These are phyloP conservation scores for Teratosphaeria epicoccoides DNA, from an alignment of 2,329 filamentous ascomycete genomes.

Conservation along the genomic window DNA sequence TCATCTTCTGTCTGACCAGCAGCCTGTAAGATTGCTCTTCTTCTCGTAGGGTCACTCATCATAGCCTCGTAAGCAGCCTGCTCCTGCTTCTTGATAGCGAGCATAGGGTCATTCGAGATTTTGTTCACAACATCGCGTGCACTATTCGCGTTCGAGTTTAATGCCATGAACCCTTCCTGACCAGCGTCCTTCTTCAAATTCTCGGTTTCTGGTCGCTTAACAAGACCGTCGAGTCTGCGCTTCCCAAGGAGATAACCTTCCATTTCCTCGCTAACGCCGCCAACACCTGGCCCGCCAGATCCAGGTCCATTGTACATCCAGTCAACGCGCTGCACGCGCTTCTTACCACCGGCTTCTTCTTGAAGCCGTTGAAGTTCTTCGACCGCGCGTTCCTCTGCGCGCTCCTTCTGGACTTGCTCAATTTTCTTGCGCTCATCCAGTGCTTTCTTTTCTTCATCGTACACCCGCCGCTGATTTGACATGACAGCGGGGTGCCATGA, in stretches of 20 bases:
- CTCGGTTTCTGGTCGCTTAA: conserved; percentile 71
- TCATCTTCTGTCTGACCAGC: conserved; percentile 24
- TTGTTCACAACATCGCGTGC: conserved; percentile 73
- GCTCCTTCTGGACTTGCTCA: conserved; percentile 81
- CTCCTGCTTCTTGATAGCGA: conserved; percentile 89
- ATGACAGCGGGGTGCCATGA: conserved; percentile 86
- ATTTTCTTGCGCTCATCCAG: conserved; percentile 91
- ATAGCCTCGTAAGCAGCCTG: conserved; percentile 43
- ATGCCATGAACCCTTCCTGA: conserved; percentile 45
- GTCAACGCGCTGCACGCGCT: conserved; percentile 73
- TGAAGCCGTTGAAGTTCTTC: conserved; percentile 86
- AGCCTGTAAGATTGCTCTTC: conserved; percentile 53
- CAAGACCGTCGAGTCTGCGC: conserved; percentile 75
- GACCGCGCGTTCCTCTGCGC: conserved; percentile 84
- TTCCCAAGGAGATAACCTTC: conserved; percentile 91
- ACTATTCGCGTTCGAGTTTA: conserved; percentile 53
- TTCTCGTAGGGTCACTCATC: conserved; percentile 65
- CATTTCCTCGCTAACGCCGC: conserved; percentile 63
- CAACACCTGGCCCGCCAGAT: conserved; percentile 60
- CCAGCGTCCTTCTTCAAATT: conserved; percentile 60
- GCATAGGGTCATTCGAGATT: conserved; percentile 78
- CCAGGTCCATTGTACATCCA: conserved; percentile 97
- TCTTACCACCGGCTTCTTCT: conserved; percentile 75
- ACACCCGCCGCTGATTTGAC: conserved; percentile 83
- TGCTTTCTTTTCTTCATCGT: conserved; percentile 83